phyloP scores from a whole-genome alignment of 148 eudicot species.

The Amaranthus cruentus region DNA sequence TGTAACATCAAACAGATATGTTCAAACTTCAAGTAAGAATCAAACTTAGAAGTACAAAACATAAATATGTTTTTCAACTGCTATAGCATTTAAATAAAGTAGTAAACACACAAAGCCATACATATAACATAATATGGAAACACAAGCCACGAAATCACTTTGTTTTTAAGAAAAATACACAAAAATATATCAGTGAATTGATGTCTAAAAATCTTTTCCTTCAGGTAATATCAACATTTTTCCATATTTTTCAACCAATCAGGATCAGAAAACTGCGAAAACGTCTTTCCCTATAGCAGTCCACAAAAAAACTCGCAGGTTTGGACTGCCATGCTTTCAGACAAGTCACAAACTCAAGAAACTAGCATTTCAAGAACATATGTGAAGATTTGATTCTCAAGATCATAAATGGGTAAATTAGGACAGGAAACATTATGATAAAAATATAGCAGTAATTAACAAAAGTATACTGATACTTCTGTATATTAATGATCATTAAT shows the following conservation, averaged over 20 bases:
- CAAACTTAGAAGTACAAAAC: too few relatives aligned
- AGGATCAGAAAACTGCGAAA: background rate
- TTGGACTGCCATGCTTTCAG: background rate
- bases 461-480: background rate
- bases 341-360: background rate
- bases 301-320: background rate
- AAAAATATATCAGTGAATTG: background rate
- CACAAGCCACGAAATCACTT: too few relatives aligned
- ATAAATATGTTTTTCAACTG: too few relatives aligned
- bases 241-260: background rate
- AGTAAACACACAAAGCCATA: too few relatives aligned
- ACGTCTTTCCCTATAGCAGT: background rate
- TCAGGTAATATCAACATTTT: background rate
- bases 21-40: too few relatives aligned
- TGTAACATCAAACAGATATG: too few relatives aligned
- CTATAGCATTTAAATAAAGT: too few relatives aligned
- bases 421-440: background rate
- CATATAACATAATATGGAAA: too few relatives aligned
- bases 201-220: background rate
- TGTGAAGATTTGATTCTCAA: background rate
- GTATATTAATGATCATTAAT: slow-evolving; percentile 6
- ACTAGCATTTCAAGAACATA: background rate
- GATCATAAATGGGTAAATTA: background rate
- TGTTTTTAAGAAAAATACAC: background rate
- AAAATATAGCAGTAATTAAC: slow-evolving; percentile 3